Base-by-base conservation (phyloP, 2,329 filamentous ascomycete genomes). In the Colletotrichum sp. region DNA sequence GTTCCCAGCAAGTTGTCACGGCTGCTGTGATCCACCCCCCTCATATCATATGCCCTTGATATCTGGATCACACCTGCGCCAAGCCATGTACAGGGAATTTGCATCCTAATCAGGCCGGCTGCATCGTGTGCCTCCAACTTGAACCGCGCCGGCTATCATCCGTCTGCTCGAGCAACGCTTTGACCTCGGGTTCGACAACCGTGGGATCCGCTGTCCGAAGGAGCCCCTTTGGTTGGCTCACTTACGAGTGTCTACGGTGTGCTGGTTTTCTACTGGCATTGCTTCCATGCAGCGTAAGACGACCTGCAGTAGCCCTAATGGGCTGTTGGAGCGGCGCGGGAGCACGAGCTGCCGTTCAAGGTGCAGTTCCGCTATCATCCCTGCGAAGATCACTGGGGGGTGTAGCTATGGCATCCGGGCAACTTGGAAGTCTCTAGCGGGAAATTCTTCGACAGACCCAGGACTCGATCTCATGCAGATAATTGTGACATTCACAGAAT, bases 311-410 rank as follows among this genome's bases (percentile, higher is more conserved):
- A 69, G 74, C 70, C 48, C 59, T 60, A 36, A 52, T 60, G 65
- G 71, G 59, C 65, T 66, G 70, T 52, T 69, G 34, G 48, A 28
- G 24, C 48, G 65, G 24, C 34, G 72, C 60, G 36, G 74, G 65
- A 73, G 55, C 62, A 44, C 39, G 57, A 67, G 66, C 64, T 72
- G 52, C 68, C 55, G 34, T 68, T 48, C 32, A 68, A 62, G 48
- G 59, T 65, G 65, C 71, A 44, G 24, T 39, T 65, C 71, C 36
- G 65, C 34, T 22, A 69, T 8, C 5, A 69, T 76, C 75, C 72
- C 62, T 76, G 67, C 8, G 75, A 24, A 60, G 75, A 76, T 76
- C 75, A 75, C 16, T 30, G 28, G 55, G 73, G 73, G 28, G 63
- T 75, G 69, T 64, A 22, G 26, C 44, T 65, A 74, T 52, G 24